A percentile compares a stretch with the other conserved stretches of the same genome.
Conservation (phyloP, 2,329 filamentous ascomycete species). For the Aschersonia sp. region DNA sequence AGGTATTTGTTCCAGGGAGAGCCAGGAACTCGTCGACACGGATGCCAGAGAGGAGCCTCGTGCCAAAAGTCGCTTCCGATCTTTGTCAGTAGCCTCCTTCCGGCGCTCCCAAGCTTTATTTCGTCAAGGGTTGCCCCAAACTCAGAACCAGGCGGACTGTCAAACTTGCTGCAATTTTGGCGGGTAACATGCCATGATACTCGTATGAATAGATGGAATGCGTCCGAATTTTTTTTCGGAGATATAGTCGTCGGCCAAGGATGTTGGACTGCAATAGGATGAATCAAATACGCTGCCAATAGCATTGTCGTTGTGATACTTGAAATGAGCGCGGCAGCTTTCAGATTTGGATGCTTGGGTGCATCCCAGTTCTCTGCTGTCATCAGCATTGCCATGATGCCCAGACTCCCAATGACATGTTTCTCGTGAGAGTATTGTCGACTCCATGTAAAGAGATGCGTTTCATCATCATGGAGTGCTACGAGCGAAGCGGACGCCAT, state of each 20-base stretch:
- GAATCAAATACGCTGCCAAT: conserved; percentile 8
- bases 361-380: conserved; percentile 6
- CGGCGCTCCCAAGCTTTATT: conserved; percentile 7
- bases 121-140: conserved; percentile 9
- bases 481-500: not conserved
- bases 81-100: conserved; percentile 7
- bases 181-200: conserved; percentile 7
- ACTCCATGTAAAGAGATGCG: conserved; percentile 2
- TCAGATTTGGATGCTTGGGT: conserved; percentile 7
- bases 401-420: conserved; percentile 9
- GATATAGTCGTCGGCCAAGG: conserved; percentile 2
- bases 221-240: conserved; percentile 1
- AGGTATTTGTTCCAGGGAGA: conserved; percentile 12
- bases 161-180: conserved; percentile 1
- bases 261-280: conserved; percentile 4
- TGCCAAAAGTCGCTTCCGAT: conserved; percentile 5
- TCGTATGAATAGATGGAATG: conserved; percentile 5
- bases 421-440: conserved; percentile 5
- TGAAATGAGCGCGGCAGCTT: conserved; percentile 6
- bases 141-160: conserved; percentile 6
- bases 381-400: conserved; percentile 12
- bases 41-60: conserved; percentile 8
- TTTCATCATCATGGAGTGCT: not conserved
- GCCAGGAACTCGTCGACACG: conserved; percentile 8
- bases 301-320: conserved; percentile 8